These are phyloP conservation scores for Zea luxurians DNA, from an alignment of 176 grass and related monocot species.

Conservation along the genomic window DNA sequence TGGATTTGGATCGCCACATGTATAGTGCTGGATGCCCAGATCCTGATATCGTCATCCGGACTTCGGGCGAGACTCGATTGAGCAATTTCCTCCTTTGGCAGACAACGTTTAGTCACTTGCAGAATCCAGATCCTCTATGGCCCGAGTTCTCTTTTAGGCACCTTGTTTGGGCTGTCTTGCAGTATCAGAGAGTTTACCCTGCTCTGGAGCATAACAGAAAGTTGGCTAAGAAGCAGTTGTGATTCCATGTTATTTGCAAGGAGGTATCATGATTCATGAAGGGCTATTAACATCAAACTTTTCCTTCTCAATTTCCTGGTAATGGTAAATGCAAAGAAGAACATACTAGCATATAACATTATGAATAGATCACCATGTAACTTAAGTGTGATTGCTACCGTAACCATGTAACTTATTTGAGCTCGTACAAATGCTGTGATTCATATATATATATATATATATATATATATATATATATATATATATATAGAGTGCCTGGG, in stretches of 20 bases:
- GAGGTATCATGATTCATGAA: not conserved
- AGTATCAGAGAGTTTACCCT: conserved; percentile 60
- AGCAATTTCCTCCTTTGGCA: conserved; percentile 97
- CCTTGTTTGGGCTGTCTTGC: conserved; percentile 60
- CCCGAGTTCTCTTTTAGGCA: conserved; percentile 68
- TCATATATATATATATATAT: not conserved
- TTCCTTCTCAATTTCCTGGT: not conserved
- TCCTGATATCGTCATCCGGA: conserved; percentile 74
- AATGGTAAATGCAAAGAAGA: not conserved
- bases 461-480: not conserved
- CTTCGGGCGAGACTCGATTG: conserved; percentile 72
- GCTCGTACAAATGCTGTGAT: not conserved
- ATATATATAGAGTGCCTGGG: not conserved
- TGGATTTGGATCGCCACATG: conserved; percentile 63
- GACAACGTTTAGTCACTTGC: conserved; percentile 63
- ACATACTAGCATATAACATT: not conserved
- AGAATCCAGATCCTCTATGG: conserved; percentile 65
- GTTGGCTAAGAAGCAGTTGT: conserved; percentile 43
- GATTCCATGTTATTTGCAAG: not conserved
- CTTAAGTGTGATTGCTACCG: not conserved
- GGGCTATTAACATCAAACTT: not conserved
- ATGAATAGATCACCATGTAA: not conserved
- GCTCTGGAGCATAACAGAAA: conserved; percentile 54
- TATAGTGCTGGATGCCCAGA: conserved; percentile 58
- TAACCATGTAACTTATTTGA: not conserved